A percentile compares a stretch with the other conserved stretches of the same genome.
Conservation (phyloP, 495 filamentous ascomycete genomes). For the Hypoxylon lienhwacheense region DNA sequence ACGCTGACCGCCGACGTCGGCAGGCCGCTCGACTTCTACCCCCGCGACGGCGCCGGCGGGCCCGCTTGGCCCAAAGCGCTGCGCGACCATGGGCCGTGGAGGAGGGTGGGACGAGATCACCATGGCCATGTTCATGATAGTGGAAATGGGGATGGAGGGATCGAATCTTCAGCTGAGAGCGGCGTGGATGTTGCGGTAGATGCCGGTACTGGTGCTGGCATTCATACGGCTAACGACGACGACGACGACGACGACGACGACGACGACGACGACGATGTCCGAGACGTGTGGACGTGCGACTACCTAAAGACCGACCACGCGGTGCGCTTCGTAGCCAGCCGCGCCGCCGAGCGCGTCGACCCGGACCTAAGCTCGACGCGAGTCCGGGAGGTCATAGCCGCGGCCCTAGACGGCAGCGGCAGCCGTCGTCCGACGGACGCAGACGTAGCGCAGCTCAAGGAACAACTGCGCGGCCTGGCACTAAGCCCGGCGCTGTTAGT, state of each 20-base stretch:
- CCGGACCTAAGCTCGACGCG: constrained; percentile 21
- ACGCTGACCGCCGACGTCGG: constrained; percentile 16
- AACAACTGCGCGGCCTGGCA: constrained; percentile 3
- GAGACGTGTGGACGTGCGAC: constrained; percentile 6
- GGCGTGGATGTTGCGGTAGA: too few relatives aligned
- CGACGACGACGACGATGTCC: background rate
- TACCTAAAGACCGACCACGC: background rate
- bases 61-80: background rate
- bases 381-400: constrained; percentile 1
- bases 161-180: too few relatives aligned
- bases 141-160: background rate
- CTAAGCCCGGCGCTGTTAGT: constrained; percentile 11
- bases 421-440: too few relatives aligned
- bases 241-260: background rate
- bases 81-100: constrained; percentile 2
- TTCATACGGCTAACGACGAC: too few relatives aligned
- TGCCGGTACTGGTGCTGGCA: too few relatives aligned
- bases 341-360: constrained; percentile 5
- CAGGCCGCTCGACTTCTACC: constrained; percentile 14
- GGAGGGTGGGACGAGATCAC: background rate
- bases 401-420: background rate
- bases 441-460: background rate
- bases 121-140: too few relatives aligned
- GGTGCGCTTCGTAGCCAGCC: constrained; percentile 11
- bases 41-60: background rate